phyloP scores from a whole-genome alignment of 106 monocot species.

The Triglochin maritima region DNA sequence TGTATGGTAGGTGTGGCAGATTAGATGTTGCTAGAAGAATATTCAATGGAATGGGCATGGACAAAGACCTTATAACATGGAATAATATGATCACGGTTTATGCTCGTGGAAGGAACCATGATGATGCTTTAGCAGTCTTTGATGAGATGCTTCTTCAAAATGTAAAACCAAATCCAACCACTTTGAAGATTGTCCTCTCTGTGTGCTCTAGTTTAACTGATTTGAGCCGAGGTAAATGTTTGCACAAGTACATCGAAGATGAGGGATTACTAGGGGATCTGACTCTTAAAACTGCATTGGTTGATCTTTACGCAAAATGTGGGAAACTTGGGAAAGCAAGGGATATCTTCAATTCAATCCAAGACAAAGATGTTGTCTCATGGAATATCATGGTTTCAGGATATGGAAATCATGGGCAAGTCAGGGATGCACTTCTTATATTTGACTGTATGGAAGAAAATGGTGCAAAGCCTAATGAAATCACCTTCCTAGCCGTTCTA shows the following conservation, averaged over 20 bases:
- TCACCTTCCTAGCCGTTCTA: slow-evolving; percentile 67
- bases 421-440: slow-evolving; percentile 39
- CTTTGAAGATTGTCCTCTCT: slow-evolving; percentile 43
- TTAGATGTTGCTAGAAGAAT: slow-evolving; percentile 30
- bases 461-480: slow-evolving; percentile 34
- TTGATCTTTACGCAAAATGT: slow-evolving; percentile 91
- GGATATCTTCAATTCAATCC: slow-evolving; percentile 60
- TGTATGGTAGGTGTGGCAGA: slow-evolving; percentile 55
- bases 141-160: slow-evolving; percentile 44
- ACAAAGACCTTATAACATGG: slow-evolving; percentile 50
- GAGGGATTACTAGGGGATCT: slow-evolving; percentile 30
- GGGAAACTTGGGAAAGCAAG: slow-evolving; percentile 52
- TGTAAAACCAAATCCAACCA: slow-evolving; percentile 40
- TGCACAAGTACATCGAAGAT: slow-evolving; percentile 46
- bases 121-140: slow-evolving; percentile 47
- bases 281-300: slow-evolving; percentile 32
- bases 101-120: slow-evolving; percentile 23
- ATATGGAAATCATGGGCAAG: slow-evolving; percentile 65
- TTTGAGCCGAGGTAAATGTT: slow-evolving; percentile 35
- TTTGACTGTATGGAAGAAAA: slow-evolving; percentile 41
- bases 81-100: slow-evolving; percentile 50
- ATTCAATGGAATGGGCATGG: slow-evolving; percentile 22
- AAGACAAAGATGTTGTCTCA: slow-evolving; percentile 46
- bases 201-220: slow-evolving; percentile 56
- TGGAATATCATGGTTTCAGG: slow-evolving; percentile 85